These are phyloP conservation scores for Neonectria faginata DNA, from an alignment of 2,329 filamentous ascomycete genomes.

Conservation along the genomic window DNA sequence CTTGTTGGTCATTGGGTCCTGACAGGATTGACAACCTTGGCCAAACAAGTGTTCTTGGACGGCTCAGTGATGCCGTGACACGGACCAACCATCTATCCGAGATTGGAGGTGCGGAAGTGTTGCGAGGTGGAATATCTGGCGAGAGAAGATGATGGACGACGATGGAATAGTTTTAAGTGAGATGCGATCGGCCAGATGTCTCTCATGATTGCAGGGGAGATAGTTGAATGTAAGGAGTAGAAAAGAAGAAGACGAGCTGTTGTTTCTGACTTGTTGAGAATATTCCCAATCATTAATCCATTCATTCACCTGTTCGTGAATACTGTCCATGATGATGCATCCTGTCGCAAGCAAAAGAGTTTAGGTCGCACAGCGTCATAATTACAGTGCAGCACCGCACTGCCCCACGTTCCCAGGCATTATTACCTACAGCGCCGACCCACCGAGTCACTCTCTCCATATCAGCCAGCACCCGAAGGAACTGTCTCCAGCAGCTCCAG, in stretches of 20 bases:
- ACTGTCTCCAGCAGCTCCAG: not conserved
- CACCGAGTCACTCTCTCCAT: not conserved
- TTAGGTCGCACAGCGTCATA: constrained; percentile 17
- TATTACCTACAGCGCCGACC: too few species aligned
- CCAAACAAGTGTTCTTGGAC: not conserved
- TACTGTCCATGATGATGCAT: not conserved
- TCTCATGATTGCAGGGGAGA: too few species aligned
- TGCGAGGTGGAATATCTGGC: constrained; percentile 31
- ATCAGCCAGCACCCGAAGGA: not conserved
- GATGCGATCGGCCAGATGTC: too few species aligned
- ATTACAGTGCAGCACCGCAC: constrained; percentile 12
- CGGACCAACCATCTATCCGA: constrained; percentile 9
- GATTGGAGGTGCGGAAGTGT: not conserved
- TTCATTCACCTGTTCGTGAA: too few species aligned
- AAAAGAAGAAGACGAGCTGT: too few species aligned
- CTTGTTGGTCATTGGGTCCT: not conserved
- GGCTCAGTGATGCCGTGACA: not conserved
- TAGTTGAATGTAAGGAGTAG: too few species aligned
- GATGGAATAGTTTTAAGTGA: constrained; percentile 18
- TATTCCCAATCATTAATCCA: not conserved
- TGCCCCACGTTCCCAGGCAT: constrained; percentile 22
- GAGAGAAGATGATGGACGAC: constrained; percentile 41
- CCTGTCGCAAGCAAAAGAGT: not conserved
- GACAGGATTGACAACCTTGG: not conserved
- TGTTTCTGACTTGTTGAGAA: too few species aligned